phyloP scores from a whole-genome alignment of 2,329 filamentous ascomycete species.

The Sarocladium brachiariae region DNA sequence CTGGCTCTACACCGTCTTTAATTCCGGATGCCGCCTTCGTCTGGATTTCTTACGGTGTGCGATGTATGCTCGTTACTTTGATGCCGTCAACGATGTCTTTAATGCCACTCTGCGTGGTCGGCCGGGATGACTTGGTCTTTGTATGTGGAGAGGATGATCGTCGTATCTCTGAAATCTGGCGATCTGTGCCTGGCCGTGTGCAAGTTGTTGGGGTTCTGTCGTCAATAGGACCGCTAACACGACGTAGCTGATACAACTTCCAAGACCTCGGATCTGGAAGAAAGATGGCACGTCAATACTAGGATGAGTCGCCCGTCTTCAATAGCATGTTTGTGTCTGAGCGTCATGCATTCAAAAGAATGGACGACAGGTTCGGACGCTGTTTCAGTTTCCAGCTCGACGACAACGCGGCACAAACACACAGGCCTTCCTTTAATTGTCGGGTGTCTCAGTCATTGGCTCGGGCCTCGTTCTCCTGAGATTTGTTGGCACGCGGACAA shows the following conservation, averaged over 20 bases:
- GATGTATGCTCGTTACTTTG: too few relatives aligned
- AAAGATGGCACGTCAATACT: neutral
- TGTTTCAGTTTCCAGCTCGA: neutral
- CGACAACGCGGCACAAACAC: neutral
- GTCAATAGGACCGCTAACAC: too few relatives aligned
- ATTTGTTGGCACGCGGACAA: too few relatives aligned
- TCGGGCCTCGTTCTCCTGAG: too few relatives aligned
- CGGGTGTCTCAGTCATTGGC: too few relatives aligned
- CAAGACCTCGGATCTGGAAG: too few relatives aligned
- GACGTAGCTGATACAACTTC: too few relatives aligned
- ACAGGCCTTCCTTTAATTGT: too few relatives aligned
- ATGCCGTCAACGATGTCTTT: neutral
- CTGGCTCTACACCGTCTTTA: neutral
- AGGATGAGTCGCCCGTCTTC: neutral
- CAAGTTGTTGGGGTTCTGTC: neutral
- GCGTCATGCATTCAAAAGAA: neutral
- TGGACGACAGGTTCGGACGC: too few relatives aligned
- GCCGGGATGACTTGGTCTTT: too few relatives aligned
- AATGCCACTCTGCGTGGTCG: too few relatives aligned
- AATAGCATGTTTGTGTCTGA: conserved; percentile 1
- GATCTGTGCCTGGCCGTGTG: neutral
- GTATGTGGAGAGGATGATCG: neutral
- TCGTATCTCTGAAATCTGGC: neutral
- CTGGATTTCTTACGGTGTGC: neutral
- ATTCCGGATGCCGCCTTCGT: neutral